Conservation (phyloP, 1,284 basidiomycete species). For the Leccinum colubrinum region DNA sequence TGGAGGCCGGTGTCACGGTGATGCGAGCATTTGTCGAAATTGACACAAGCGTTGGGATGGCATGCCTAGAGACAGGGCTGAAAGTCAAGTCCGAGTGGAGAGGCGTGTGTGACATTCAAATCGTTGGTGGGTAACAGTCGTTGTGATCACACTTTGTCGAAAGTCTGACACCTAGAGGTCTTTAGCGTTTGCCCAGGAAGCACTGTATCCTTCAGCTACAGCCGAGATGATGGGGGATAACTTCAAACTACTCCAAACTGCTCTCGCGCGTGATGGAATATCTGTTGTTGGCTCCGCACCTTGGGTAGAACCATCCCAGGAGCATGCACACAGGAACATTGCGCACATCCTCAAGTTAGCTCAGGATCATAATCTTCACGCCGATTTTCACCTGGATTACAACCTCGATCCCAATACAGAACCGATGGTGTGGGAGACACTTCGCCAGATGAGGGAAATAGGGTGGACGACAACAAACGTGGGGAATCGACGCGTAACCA, state of each 20-base stretch:
- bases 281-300: constrained; percentile 60
- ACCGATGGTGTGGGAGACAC: constrained; percentile 56
- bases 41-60: constrained; percentile 48
- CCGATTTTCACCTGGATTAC: constrained; percentile 68
- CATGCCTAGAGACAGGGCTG: constrained; percentile 51
- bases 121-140: constrained; percentile 43
- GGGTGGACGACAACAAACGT: constrained; percentile 21
- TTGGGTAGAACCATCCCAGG: constrained; percentile 53
- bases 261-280: constrained; percentile 38
- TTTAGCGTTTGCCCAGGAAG: constrained; percentile 63
- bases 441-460: constrained; percentile 36
- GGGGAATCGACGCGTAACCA: constrained; percentile 39
- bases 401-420: constrained; percentile 50
- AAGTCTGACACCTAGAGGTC: background rate
- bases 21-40: constrained; percentile 65
- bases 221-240: constrained; percentile 42
- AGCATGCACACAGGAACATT: constrained; percentile 53
- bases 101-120: constrained; percentile 51
- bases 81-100: constrained; percentile 45
- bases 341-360: constrained; percentile 49
- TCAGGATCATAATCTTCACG: constrained; percentile 37
- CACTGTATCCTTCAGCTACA: constrained; percentile 41
- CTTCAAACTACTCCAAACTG: constrained; percentile 42
- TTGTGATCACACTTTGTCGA: background rate
- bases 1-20: constrained; percentile 56